Conservation (phyloP, 2,329 filamentous ascomycete species). For the Arthrobotrys musiformis region DNA sequence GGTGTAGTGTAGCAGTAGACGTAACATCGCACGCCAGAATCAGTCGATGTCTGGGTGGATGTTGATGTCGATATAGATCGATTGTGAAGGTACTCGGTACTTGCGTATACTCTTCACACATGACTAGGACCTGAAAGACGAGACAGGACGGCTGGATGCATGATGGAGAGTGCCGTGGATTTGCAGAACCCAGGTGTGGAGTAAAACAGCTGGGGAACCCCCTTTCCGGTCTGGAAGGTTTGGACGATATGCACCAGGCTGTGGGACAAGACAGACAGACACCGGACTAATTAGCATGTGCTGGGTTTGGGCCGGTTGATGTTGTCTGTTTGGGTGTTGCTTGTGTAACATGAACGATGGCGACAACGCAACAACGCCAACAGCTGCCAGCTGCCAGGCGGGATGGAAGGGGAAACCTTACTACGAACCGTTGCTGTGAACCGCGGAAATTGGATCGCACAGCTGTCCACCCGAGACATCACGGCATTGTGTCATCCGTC, state of each 20-base stretch:
- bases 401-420: no score
- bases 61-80: not conserved
- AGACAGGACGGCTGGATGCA: not conserved
- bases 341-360: constrained; percentile 32
- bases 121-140: not conserved
- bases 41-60: constrained; percentile 2
- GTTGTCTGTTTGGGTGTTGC: not conserved
- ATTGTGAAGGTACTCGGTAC: not conserved
- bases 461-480: not conserved
- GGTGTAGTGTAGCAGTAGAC: not conserved
- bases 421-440: not conserved
- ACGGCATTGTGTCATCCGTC: constrained; percentile 8
- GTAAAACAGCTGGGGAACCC: constrained; percentile 9
- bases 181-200: not conserved
- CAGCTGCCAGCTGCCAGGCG: not conserved
- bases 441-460: not conserved
- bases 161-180: constrained; percentile 2
- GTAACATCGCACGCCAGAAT: constrained; percentile 13
- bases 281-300: not conserved
- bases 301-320: not conserved
- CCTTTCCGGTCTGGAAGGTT: constrained; percentile 2
- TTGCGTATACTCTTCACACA: not conserved
- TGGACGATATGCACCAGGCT: constrained; percentile 5
- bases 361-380: constrained; percentile 35
- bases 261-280: no score